phyloP scores from a whole-genome alignment of 768 basidiomycete genomes.

The Rhizopogon salebrosus region DNA sequence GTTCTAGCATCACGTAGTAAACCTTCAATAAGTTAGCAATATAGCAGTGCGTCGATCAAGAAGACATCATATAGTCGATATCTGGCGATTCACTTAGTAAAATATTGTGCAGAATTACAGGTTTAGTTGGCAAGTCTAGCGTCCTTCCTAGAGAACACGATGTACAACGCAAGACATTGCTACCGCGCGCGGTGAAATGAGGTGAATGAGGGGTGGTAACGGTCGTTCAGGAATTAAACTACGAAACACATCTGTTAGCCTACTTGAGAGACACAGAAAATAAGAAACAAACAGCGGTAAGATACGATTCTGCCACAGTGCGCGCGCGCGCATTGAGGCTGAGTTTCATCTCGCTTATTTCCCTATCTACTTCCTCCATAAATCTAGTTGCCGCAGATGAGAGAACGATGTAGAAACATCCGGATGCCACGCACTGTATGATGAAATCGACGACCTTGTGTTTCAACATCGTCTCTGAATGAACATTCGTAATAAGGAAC shows the following conservation, averaged over 20 bases:
- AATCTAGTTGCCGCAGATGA: slow-evolving; percentile 46
- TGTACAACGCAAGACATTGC: neutral
- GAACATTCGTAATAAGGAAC: slow-evolving; percentile 95
- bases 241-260: neutral
- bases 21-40: neutral
- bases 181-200: neutral
- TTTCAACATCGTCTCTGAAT: slow-evolving; percentile 98
- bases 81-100: neutral
- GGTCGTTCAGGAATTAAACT: slow-evolving; percentile 22
- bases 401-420: neutral
- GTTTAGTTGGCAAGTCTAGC: neutral
- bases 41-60: neutral
- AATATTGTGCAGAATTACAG: neutral
- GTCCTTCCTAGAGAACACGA: neutral
- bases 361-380: slow-evolving; percentile 99
- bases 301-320: slow-evolving; percentile 95
- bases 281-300: slow-evolving; percentile 68
- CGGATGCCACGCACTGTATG: slow-evolving; percentile 68
- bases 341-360: slow-evolving; percentile 99
- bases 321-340: slow-evolving; percentile 93
- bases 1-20: too few species aligned
- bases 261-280: neutral
- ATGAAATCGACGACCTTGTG: slow-evolving; percentile 99
- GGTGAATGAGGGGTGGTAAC: too few species aligned
- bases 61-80: neutral